Evolutionary conservation across 225 moss, liverwort and hornwort species (phyloP), one percentile per base, ranked within the genome.

Genomic region (Climacium dendroides): DNA sequence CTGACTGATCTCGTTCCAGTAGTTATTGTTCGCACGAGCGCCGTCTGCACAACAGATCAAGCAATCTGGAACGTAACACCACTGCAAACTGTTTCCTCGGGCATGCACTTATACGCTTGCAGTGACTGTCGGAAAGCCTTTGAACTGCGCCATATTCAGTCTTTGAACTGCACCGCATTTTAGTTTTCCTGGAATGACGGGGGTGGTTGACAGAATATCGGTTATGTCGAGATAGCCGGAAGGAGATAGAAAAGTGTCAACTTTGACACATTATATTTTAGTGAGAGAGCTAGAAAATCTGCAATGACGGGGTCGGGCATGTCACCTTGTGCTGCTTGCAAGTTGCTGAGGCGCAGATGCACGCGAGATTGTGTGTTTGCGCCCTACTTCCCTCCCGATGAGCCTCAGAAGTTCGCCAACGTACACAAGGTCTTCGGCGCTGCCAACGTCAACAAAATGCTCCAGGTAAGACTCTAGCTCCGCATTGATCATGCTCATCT

Each of bases 361-460:
- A 94, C 96, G 54, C 92, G 92, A 58, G 97, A 98, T 79, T 98
- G 97, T 70, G 93, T 96, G 41, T 98, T 96, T 34, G 94, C 97
- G 19, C 97, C 97, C 1, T 94, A 98, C 85, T 98, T 98, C 77
- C 96, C 97, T 34, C 96, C 97, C 10, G 95, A 96, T 87, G 96
- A 98, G 86, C 97, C 97, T 11, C 97, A 96, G 86, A 98, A 96
- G 90, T 98, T 98, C 79, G 95, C 96, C 73, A 94, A 96, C 65
- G 97, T 98, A 16, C 97, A 98, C 88, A 98, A 98, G 85, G 95
- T 98, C 23, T 98, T 96, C 86, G 97, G 97, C 71, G 97, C 97
- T 19, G 95, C 96, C 87, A 98, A 98, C 84, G 97, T 98, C 66
- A 96, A 94, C 90, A 96, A 96, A 88, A 95, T 96, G 95, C 95